These are phyloP conservation scores for Didymella arachidicola DNA, from an alignment of 2,329 filamentous ascomycete species.

Conservation along the genomic window DNA sequence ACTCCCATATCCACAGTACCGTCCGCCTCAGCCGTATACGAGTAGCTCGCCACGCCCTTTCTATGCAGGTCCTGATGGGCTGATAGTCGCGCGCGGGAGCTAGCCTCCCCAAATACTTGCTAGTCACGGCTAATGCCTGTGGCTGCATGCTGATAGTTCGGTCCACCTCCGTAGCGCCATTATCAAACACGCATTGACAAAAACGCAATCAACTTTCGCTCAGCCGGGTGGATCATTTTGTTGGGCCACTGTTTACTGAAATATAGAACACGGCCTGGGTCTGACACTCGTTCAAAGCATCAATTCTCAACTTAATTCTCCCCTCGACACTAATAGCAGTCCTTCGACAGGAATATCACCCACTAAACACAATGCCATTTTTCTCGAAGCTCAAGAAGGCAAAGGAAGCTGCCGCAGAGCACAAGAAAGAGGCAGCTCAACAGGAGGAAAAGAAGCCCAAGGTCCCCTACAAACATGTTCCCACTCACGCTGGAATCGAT, in stretches of 20 bases:
- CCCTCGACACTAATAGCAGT: not conserved
- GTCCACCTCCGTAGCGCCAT: constrained; percentile 17
- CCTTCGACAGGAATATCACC: not conserved
- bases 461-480: constrained; percentile 37
- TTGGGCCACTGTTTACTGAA: constrained; percentile 19
- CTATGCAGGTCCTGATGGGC: constrained; percentile 16
- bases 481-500: constrained; percentile 40
- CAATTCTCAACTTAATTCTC: not conserved
- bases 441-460: constrained; percentile 29
- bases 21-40: constrained; percentile 11
- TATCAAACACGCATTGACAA: constrained; percentile 22
- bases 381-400: constrained; percentile 44
- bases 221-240: constrained; percentile 15
- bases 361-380: constrained; percentile 38
- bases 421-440: constrained; percentile 29
- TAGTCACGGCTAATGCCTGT: constrained; percentile 18
- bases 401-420: constrained; percentile 40
- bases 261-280: constrained; percentile 12
- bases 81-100: constrained; percentile 21
- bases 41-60: constrained; percentile 4
- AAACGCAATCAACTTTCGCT: constrained; percentile 20
- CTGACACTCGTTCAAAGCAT: constrained; percentile 5
- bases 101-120: constrained; percentile 12
- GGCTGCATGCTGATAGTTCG: constrained; percentile 23
- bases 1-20: constrained; percentile 11